Conservation (phyloP, 495 filamentous ascomycete genomes). For the Lasiosphaeris hirsuta region DNA sequence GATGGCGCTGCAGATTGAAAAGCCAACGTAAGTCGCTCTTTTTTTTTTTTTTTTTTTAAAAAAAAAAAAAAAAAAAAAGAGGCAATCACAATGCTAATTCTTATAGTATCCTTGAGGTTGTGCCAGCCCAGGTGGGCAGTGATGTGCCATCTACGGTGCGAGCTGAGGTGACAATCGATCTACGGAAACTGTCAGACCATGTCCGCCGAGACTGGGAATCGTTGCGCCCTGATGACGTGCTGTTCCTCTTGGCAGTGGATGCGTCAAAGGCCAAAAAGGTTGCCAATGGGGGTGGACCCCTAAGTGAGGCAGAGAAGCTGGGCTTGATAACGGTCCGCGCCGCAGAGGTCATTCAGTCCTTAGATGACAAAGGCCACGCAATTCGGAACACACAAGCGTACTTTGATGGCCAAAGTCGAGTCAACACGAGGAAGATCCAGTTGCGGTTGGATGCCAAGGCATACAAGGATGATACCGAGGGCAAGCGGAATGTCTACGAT, state of each 20-base stretch:
- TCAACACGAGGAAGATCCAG: constrained; percentile 63
- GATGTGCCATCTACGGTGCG: constrained; percentile 79
- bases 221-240: constrained; percentile 80
- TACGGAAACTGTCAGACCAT: constrained; percentile 69
- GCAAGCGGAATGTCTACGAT: constrained; percentile 76
- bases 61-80: too few relatives aligned
- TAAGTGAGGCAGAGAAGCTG: constrained; percentile 52
- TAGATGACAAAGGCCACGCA: constrained; percentile 81
- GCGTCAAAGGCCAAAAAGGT: constrained; percentile 50
- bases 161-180: constrained; percentile 85
- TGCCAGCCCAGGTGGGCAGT: constrained; percentile 80
- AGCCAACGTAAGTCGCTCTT: constrained; percentile 58
- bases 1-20: constrained; percentile 85
- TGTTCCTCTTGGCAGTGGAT: constrained; percentile 80
- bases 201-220: constrained; percentile 88
- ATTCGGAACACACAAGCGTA: constrained; percentile 57
- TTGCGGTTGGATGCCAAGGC: constrained; percentile 75
- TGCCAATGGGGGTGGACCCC: constrained; percentile 51
- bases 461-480: constrained; percentile 78
- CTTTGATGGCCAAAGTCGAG: constrained; percentile 41
- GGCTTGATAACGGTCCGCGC: constrained; percentile 72
- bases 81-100: constrained; percentile 17
- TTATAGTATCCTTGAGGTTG: constrained; percentile 69
- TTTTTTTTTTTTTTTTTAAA: too few relatives aligned
- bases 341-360: constrained; percentile 81